phyloP scores from a whole-genome alignment of 257 asterid genomes.

The Nicotiana attenuata region DNA sequence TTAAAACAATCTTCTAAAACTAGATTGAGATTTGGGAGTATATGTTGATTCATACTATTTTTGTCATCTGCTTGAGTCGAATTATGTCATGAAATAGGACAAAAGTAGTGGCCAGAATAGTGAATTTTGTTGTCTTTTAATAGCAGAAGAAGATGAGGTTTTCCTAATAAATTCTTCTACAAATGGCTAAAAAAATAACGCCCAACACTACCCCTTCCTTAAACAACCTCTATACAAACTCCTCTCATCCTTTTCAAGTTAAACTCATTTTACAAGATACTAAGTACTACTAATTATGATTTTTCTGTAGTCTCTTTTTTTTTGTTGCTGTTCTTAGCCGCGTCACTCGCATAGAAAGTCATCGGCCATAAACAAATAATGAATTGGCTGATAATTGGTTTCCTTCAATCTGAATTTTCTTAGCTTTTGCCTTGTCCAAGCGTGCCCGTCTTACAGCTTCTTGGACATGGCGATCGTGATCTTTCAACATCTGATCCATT shows the following conservation, averaged over 20 bases:
- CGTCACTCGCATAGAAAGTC: constrained; percentile 11
- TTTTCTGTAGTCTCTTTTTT: constrained; percentile 12
- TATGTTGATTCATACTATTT: too few species aligned
- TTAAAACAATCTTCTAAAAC: too few species aligned
- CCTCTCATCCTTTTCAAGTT: constrained; percentile 23
- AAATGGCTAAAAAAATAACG: constrained; percentile 23
- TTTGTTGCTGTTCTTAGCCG: constrained; percentile 9
- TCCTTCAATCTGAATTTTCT: constrained; percentile 53
- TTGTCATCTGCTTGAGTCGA: too few species aligned
- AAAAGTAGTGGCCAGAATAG: too few species aligned
- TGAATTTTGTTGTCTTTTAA: too few species aligned
- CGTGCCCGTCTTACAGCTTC: constrained; percentile 91
- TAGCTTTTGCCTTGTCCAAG: constrained; percentile 70
- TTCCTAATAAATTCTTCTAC: constrained; percentile 30
- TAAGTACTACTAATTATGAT: constrained; percentile 3
- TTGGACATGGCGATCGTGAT: constrained; percentile 86
- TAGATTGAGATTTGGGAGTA: too few species aligned
- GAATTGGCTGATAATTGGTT: constrained; percentile 55
- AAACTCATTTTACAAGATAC: constrained; percentile 24
- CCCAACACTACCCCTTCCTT: constrained; percentile 13
- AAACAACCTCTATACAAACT: constrained; percentile 41
- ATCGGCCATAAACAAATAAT: constrained; percentile 64
- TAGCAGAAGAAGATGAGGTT: not conserved
- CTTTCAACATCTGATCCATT: constrained; percentile 84
- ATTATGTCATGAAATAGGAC: too few species aligned